Base-by-base conservation (phyloP, 2,329 filamentous ascomycete genomes). In the Pseudocercospora crystallina region DNA sequence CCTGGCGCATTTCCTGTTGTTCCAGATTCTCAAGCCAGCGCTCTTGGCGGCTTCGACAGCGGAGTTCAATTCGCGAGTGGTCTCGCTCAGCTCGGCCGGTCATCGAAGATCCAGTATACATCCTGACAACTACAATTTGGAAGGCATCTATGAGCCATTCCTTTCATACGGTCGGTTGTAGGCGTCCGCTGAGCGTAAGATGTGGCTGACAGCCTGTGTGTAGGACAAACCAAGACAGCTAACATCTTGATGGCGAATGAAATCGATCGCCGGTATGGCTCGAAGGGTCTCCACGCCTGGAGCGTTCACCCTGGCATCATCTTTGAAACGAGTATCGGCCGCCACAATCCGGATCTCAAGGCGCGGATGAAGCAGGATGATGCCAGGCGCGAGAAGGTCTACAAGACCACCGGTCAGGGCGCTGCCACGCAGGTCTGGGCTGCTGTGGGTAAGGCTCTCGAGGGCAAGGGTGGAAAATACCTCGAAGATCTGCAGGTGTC, bases 1-100 rank as follows among this genome's bases (percentile, higher is more conserved):
- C 57, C 64, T 82, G 20, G 34, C 38, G 12, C 78, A 81, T 51
- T 82, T 81, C 64, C 68, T 81, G 0, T 69, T 83, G 14, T 76
- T 79, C 51, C 68, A 78, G 13, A 69, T 80, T 0, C 65, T 83
- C n/a, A 74, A 74, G 15, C 63, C 69, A 0, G 61, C 69, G 0
- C 61, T 79, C 0, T 56, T 67, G 0, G 66, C 68, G 4, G 56
- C 70, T 31, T 33, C 55, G 8, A 46, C 37, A 9, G 26, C 46
- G 5, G 76, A 74, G 45, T 58, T 69, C 5, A 77, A 30, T 36
- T 54, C 46, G 42, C 47, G 54, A 20, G 74, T 80, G 1, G 69
- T 82, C 35, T 64, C 66, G 0, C 60, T 80, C 1, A 69, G 73
- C 0, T 76, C 73, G 2, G 59, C 69, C 0, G 76, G 58, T 1